Evolutionary conservation across 441 rosid species (phyloP), one percentile per base, ranked within the genome.

Genomic region (Populus hybrid): DNA sequence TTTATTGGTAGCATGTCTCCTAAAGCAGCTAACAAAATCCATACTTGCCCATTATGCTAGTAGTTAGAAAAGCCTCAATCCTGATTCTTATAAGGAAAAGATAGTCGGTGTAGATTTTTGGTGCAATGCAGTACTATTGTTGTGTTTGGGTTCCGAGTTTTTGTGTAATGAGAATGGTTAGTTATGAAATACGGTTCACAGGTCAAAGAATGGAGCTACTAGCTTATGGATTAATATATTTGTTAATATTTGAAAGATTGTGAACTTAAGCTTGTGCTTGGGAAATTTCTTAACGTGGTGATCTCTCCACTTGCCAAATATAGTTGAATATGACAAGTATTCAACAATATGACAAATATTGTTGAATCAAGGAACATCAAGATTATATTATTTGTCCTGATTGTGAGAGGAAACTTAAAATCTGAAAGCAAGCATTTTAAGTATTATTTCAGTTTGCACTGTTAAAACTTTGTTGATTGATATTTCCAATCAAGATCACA

Each of bases 191-290:
- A 42, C 7, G 40, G 23, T 10, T 35, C 6, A 24, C 9, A 7
- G 36, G 53, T 6, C 57, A n/a, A 72, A 61, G 8, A 64, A 65
- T 24, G 18, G 12, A 6, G 36, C n/a, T 59, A 5, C 9, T 8
- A 65, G 38, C 23, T 21, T 21, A 21, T n/a, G 66, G 21, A 7
- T 11, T 12, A 1, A 35, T 65, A 42, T 40, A 46, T 42, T 40
- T 57, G 64, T 65, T 65, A 34, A 30, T 30, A 12, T 26, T 76
- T 59, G 74, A 70, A 74, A n/a, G 68, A 23, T 28, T 65, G 68
- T 65, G 24, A 64, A 3, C 32, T 46, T 24, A 30, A 26, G 12
- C 18, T 23, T 4, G 34, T 10, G 68, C 18, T 24, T 65, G 68
- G 5, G 68, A 24, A 65, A 65, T 65, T 2, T 24, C 16, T 24